phyloP scores from a whole-genome alignment of 495 filamentous ascomycete species.

The Apodospora peruviana region DNA sequence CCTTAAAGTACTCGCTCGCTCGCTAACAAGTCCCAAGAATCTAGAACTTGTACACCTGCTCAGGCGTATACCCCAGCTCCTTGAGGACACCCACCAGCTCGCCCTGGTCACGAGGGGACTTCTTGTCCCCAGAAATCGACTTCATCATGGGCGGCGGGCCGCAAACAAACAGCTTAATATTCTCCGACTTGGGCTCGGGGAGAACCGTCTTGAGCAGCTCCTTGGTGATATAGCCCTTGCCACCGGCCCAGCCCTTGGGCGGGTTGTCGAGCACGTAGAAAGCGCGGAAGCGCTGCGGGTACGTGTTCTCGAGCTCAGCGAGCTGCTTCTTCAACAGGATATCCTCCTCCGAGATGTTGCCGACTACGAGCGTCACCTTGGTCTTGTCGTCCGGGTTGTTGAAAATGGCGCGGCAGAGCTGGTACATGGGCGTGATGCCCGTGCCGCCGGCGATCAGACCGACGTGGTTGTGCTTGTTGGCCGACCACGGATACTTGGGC shows the following conservation, averaged over 20 bases:
- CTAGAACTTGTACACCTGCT: constrained; percentile 98
- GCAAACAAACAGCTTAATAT: constrained; percentile 89
- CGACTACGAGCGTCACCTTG: constrained; percentile 91
- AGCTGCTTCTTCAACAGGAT: constrained; percentile 84
- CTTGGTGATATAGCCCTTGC: constrained; percentile 75
- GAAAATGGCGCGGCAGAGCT: constrained; percentile 82
- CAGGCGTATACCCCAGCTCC: constrained; percentile 84
- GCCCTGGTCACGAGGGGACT: constrained; percentile 84
- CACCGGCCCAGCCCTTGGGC: constrained; percentile 71
- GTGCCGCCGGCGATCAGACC: constrained; percentile 91
- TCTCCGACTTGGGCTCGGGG: constrained; percentile 80
- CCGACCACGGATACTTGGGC: constrained; percentile 83
- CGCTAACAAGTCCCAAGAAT: not conserved
- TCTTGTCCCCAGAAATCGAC: constrained; percentile 82
- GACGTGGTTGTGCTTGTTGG: constrained; percentile 95
- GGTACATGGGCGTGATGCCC: constrained; percentile 88
- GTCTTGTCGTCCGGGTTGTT: constrained; percentile 93
- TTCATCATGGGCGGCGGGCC: constrained; percentile 92
- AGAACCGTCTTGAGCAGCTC: constrained; percentile 88
- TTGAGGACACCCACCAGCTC: constrained; percentile 79
- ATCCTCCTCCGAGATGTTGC: constrained; percentile 79
- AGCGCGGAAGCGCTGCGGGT: constrained; percentile 85
- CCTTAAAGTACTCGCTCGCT: not conserved
- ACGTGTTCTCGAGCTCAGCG: constrained; percentile 77
- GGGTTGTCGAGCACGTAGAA: constrained; percentile 87